phyloP scores from a whole-genome alignment of 495 filamentous ascomycete genomes.

The Penicillium antarcticum region DNA sequence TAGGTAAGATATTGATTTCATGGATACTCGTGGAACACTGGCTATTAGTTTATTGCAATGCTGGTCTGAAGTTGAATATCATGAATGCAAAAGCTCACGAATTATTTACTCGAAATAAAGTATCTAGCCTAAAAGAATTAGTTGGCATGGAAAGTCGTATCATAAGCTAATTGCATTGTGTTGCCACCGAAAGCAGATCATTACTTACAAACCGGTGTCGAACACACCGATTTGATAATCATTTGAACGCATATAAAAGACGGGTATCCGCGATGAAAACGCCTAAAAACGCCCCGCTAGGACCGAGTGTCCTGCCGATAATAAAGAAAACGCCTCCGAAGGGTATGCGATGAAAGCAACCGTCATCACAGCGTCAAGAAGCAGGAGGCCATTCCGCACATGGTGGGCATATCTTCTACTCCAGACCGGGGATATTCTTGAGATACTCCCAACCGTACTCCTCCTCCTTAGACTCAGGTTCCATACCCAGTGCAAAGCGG shows the following conservation, averaged over 20 bases:
- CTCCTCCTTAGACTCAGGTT: constrained; percentile 48
- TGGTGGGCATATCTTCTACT: constrained; percentile 17
- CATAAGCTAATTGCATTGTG: no score
- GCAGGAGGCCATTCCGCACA: background rate
- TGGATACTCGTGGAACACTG: no score
- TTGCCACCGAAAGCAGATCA: no score
- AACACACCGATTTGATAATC: background rate
- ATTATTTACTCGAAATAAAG: no score
- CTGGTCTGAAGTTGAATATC: no score
- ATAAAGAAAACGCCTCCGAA: background rate
- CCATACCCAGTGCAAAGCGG: constrained; percentile 51
- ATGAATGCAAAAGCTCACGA: no score
- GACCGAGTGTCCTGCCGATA: background rate
- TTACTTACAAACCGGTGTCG: background rate
- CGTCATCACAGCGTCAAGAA: constrained; percentile 14
- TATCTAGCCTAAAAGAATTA: no score
- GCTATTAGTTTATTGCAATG: no score
- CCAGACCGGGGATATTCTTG: constrained; percentile 39
- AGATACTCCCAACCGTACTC: constrained; percentile 53
- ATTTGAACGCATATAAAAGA: background rate
- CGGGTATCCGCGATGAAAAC: constrained; percentile 11
- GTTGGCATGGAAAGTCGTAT: no score
- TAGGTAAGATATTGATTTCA: no score
- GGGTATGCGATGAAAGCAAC: constrained; percentile 4
- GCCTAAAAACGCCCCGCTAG: constrained; percentile 3